Evolutionary conservation across 129 eudicot genomes (phyloP), one percentile per base, ranked within the genome.

Genomic region (Helianthus tuberosus): DNA sequence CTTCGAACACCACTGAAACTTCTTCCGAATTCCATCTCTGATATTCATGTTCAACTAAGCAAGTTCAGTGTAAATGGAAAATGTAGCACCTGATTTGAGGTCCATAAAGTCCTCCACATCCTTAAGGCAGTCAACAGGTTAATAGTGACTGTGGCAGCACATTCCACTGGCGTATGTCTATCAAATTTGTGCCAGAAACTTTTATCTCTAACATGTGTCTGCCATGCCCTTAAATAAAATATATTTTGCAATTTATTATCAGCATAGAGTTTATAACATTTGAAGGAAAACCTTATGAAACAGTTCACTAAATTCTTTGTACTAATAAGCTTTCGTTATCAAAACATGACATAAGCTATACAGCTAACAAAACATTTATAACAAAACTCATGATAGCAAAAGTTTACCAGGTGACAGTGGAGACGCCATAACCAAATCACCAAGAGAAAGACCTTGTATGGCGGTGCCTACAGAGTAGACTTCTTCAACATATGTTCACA

Each of bases 81-180:
- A 46, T 20, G 66, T 62, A 72, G 36, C n/a, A 93, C 98, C 98
- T 84, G 97, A 71, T 73, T 88, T 88, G 67, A 94, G 92, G 71
- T 85, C 87, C 57, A 85, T 88, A 70, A 83, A 90, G 80, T 91
- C 99, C 73, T 90, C 86, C 11, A 94, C 99, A 94, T 94, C 84
- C 91, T 88, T 66, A 90, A 73, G 65, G 99, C 97, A 54, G 97
- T 85, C 85, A 94, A 54, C 64, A 97, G 99, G 75, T 91, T 94
- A 36, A 91, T 86, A 72, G 88, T 83, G 66, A 91, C 69, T 2
- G 99, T 83, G 48, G 99, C 96, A 80, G 99, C 99, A 84, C 86
- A 94, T 73, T 91, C 93, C 57, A 91, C 74, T 10, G 96, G 94
- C 5, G 96, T 87, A 15, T 69, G 44, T 70, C 79, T 88, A 63